Evolutionary conservation across 768 basidiomycete species (phyloP).

Genomic region (Tylopilus vinaceipallidus): DNA sequence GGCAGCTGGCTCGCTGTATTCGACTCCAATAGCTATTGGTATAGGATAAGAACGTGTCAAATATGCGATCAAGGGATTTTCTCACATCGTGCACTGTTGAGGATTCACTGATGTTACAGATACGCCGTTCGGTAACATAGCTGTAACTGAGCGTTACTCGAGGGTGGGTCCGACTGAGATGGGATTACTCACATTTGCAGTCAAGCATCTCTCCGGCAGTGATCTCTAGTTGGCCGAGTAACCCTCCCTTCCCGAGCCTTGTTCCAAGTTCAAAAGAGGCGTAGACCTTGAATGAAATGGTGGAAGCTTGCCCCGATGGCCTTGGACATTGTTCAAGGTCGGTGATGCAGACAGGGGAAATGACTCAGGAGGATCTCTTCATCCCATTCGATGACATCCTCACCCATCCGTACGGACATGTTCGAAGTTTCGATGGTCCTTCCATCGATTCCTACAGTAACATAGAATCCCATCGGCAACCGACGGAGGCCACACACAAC

Average conservation of each 20-base stretch:
- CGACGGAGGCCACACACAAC: no score
- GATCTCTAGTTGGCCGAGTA: not conserved
- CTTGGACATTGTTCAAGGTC: not conserved
- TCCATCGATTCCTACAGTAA: no score
- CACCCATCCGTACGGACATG: not conserved
- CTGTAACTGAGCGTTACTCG: not conserved
- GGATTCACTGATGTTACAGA: not conserved
- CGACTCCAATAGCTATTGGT: no score
- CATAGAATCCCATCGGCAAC: no score
- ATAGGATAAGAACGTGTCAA: not conserved
- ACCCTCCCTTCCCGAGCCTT: not conserved
- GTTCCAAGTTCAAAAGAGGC: no score
- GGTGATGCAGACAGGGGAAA: not conserved
- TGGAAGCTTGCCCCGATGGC: no score
- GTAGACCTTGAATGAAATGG: not conserved
- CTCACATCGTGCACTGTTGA: not conserved
- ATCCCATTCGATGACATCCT: not conserved
- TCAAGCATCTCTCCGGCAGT: not conserved
- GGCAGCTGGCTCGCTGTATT: no score
- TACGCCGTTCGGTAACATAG: not conserved
- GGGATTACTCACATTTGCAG: not conserved
- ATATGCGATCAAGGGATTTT: not conserved
- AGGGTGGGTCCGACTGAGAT: no score
- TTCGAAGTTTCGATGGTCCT: no score
- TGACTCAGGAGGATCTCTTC: not conserved